Base-by-base conservation (phyloP, 2,329 filamentous ascomycete species). In the Neobulgaria alba region DNA sequence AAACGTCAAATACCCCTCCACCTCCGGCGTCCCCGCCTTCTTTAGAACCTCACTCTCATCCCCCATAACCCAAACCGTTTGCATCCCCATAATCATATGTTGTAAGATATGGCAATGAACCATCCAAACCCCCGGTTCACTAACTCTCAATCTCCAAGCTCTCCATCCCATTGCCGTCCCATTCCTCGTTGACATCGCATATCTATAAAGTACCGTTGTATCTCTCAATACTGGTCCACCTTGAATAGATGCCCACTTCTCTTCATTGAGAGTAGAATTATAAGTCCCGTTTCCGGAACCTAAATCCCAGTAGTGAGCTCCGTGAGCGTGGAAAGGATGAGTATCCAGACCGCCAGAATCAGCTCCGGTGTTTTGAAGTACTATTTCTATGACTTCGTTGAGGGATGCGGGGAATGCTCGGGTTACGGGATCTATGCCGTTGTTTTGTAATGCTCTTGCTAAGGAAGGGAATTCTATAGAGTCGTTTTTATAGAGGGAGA, bases 301-400 rank as follows among this genome's bases (percentile, higher is more conserved):
- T 8, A 66, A 49, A 48, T 71, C 67, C 45, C 60, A 69, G 47
- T 57, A 64, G 47, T 70, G 67, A 0, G 52, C 52, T 8, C 67
- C 67, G 45, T 71, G 68, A 2, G 60, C 52, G 47, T 72, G 68
- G 41, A 66, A 75, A 0, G 68, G 69, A 45, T 72, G 68, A 16
- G 51, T 52, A 38, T 68, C 65, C 15, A 56, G 44, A 5, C 57
- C 50, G 18, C 61, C 49, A 38, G 29, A 35, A 60, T 54, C 72
- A 66, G 26, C 41, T 1, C 54, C 56, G 39, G 55, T 47, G 51
- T 57, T 63, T 47, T 68, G 68, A 16, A 67, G 57, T 3, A 71
- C 60, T 12, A 68, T 66, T 34, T 68, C 66, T 3, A 69, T 46
- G 2, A 68, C 64, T 43, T 72, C 68, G n/a, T 67, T 68, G 2